Evolutionary conservation across 176 grass and related monocot species (phyloP).

Genomic region (Rhipidocladum racemiflorum): DNA sequence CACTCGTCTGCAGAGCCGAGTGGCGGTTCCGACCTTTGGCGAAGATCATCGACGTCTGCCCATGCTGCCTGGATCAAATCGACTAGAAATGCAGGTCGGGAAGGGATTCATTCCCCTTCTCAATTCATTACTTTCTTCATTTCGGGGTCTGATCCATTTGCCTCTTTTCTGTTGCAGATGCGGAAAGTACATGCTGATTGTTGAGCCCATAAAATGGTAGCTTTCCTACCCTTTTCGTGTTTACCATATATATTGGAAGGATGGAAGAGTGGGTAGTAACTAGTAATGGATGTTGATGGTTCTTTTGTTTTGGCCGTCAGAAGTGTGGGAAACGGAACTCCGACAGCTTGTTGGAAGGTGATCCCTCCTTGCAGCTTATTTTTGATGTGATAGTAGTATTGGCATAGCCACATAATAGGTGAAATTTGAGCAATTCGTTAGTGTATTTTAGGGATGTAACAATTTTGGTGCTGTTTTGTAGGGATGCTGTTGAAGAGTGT

Average conservation of each 20-base stretch:
- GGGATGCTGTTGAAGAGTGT: no score
- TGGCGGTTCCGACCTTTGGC: conserved; percentile 62
- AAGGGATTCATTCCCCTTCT: not conserved
- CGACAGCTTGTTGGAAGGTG: no score
- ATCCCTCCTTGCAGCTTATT: no score
- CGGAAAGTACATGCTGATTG: conserved; percentile 81
- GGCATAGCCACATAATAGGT: no score
- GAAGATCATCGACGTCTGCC: conserved; percentile 86
- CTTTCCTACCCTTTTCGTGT: not conserved
- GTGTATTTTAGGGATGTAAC: no score
- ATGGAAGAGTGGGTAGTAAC: not conserved
- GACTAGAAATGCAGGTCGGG: conserved; percentile 94
- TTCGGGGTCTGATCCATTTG: conserved; percentile 10
- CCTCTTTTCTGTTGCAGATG: conserved; percentile 51
- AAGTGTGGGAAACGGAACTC: conserved; percentile 72
- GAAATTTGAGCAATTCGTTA: no score
- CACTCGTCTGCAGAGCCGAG: no score
- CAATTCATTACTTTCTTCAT: not conserved
- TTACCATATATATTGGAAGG: not conserved
- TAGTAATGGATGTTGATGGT: conserved; percentile 2
- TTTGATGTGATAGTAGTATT: no score
- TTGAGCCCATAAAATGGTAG: conserved; percentile 82
- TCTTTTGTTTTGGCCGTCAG: conserved; percentile 49
- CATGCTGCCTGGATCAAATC: conserved; percentile 88
- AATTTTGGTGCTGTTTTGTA: no score